These are phyloP conservation scores for Syzygium malaccense DNA, from an alignment of 441 rosid species.

Conservation along the genomic window DNA sequence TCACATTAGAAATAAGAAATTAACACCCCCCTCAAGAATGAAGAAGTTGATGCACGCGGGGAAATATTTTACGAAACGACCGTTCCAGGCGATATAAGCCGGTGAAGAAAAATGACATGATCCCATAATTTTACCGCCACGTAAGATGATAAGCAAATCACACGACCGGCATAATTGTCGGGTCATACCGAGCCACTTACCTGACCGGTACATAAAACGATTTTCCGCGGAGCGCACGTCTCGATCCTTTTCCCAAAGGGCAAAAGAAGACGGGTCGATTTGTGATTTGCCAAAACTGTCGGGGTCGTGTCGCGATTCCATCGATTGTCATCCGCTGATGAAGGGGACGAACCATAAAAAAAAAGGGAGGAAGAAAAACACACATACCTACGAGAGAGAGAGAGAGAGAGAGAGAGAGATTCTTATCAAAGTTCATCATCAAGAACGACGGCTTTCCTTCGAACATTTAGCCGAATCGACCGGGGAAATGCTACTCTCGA, in stretches of 20 bases:
- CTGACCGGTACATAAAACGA: accelerated
- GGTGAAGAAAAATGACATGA: background rate
- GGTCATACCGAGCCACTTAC: background rate
- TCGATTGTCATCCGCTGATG: background rate
- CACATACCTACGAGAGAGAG: background rate
- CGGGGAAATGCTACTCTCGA: background rate
- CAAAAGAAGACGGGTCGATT: background rate
- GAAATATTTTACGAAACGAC: accelerated
- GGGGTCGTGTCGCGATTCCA: background rate
- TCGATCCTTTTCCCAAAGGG: background rate
- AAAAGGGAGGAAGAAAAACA: no score
- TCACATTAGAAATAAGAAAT: background rate
- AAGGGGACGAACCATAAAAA: background rate
- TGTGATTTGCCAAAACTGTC: background rate
- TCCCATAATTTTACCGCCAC: background rate
- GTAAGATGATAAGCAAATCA: background rate
- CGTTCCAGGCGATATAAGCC: background rate
- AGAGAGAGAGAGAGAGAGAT: background rate
- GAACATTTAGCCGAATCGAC: background rate
- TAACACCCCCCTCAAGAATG: background rate
- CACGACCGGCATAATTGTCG: accelerated
- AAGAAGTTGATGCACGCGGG: background rate
- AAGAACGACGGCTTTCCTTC: background rate
- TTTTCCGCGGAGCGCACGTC: background rate
- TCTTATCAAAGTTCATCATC: background rate